phyloP scores from a whole-genome alignment of 768 basidiomycete species.

The Russula virescens region DNA sequence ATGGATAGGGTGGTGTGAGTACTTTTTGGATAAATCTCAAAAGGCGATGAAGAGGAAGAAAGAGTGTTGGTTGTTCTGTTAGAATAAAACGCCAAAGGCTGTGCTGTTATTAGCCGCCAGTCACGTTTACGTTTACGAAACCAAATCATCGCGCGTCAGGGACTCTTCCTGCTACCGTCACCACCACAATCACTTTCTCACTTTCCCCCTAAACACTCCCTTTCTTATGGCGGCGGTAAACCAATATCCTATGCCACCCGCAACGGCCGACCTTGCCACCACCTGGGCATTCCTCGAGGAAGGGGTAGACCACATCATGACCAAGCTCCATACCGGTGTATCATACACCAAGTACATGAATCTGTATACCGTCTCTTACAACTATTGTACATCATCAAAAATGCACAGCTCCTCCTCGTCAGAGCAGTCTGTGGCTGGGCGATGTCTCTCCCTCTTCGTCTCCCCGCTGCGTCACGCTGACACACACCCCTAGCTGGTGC shows the following conservation, averaged over 20 bases:
- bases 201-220: neutral
- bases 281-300: conserved; percentile 88
- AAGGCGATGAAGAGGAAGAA: no score
- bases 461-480: neutral
- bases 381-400: conserved; percentile 91
- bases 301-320: conserved; percentile 89
- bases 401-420: conserved; percentile 50
- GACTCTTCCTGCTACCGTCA: no score
- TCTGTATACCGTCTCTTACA: conserved; percentile 91
- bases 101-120: no score
- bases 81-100: no score
- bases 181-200: neutral
- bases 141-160: no score
- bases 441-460: conserved; percentile 41
- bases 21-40: no score
- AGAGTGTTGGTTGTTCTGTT: no score
- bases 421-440: conserved; percentile 35
- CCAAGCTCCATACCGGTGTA: conserved; percentile 80
- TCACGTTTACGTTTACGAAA: no score
- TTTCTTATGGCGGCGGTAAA: conserved; percentile 14
- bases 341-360: conserved; percentile 87
- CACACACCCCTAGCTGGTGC: conserved; percentile 57
- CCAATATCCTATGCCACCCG: conserved; percentile 48
- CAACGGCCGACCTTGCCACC: conserved; percentile 65
- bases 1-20: no score